phyloP scores from a whole-genome alignment of 306 rosid genomes.

The Dryas drummondii region DNA sequence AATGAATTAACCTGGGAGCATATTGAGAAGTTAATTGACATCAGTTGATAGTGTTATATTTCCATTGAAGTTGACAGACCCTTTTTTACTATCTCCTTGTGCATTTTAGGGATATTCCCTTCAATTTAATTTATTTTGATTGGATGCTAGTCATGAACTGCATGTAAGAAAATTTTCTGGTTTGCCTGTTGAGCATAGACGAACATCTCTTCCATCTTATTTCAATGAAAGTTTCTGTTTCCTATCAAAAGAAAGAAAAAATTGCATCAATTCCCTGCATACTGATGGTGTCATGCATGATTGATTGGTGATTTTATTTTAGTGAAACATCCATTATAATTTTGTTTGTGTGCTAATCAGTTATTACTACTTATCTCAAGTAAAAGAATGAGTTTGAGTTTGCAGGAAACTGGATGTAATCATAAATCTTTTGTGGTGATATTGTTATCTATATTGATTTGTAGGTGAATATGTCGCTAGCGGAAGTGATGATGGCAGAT shows the following conservation, averaged over 20 bases:
- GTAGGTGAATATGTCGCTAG: conserved; percentile 91
- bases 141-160: background rate
- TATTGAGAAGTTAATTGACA: too few relatives aligned
- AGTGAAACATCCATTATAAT: background rate
- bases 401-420: conserved; percentile 9
- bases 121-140: background rate
- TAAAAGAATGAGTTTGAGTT: conserved; percentile 10
- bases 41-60: background rate
- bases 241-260: background rate
- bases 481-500: conserved; percentile 99
- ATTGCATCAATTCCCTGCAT: background rate
- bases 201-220: background rate
- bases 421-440: conserved; percentile 9
- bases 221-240: background rate
- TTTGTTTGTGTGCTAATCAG: background rate
- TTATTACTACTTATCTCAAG: background rate
- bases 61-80: background rate
- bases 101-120: background rate
- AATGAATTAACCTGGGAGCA: too few relatives aligned
- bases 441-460: conserved; percentile 25
- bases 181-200: background rate
- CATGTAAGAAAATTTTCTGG: background rate
- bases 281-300: background rate
- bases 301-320: background rate
- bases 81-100: background rate